phyloP scores from a whole-genome alignment of 2,329 filamentous ascomycete species.

The Camptophora hylomeconis region DNA sequence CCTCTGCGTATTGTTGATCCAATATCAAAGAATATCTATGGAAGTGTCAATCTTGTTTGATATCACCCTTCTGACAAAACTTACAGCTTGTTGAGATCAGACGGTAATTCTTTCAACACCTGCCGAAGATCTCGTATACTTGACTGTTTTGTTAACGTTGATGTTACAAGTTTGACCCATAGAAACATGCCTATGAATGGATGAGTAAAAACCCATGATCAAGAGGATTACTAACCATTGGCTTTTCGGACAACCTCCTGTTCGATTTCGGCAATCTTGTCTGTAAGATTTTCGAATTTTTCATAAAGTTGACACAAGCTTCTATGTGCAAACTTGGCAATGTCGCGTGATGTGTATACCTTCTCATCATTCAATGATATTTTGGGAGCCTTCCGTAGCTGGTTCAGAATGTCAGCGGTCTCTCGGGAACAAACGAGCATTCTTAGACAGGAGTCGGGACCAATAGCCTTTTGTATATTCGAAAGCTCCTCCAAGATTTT shows the following conservation, averaged over 20 bases:
- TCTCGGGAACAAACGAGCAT: slow-evolving; percentile 11
- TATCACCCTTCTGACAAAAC: background rate
- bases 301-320: slow-evolving; percentile 3
- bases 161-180: slow-evolving; percentile 12
- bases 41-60: too few relatives aligned
- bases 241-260: slow-evolving; percentile 5
- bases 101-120: slow-evolving; percentile 9
- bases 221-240: slow-evolving; percentile 5
- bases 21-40: slow-evolving; percentile 12
- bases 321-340: slow-evolving; percentile 6
- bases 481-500: slow-evolving; percentile 13
- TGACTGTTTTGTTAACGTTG: slow-evolving; percentile 5
- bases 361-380: slow-evolving; percentile 2
- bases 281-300: slow-evolving; percentile 1
- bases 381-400: background rate
- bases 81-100: slow-evolving; percentile 9
- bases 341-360: slow-evolving; percentile 1
- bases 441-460: slow-evolving; percentile 5
- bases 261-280: slow-evolving; percentile 4
- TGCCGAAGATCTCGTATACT: slow-evolving; percentile 7
- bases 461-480: slow-evolving; percentile 1
- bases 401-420: slow-evolving; percentile 4
- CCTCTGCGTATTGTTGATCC: slow-evolving; percentile 3
- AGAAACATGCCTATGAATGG: slow-evolving; percentile 13
- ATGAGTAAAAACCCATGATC: too few relatives aligned